phyloP scores from a whole-genome alignment of 768 basidiomycete genomes.

The Fibroporia radiculosa region DNA sequence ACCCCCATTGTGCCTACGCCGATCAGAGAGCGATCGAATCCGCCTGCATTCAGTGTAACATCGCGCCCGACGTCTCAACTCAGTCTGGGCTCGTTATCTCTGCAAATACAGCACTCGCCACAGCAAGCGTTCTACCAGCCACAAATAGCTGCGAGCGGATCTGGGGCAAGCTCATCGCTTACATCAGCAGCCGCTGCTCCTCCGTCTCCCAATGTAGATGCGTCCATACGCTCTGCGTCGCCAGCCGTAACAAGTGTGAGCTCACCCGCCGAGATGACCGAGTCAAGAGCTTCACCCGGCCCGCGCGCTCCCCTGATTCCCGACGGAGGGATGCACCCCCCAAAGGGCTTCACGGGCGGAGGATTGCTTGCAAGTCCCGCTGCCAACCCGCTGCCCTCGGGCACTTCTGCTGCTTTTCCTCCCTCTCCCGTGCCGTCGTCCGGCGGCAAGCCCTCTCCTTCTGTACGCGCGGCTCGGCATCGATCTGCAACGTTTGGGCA shows the following conservation, averaged over 20 bases:
- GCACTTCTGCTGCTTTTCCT: neutral
- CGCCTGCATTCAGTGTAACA: constrained; percentile 28
- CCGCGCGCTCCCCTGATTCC: constrained; percentile 14
- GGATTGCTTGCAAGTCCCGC: constrained; percentile 8
- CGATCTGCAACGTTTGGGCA: neutral
- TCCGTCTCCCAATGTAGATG: neutral
- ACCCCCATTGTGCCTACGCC: constrained; percentile 25
- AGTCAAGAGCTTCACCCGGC: no score
- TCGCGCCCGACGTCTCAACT: constrained; percentile 25
- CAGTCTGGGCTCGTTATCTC: constrained; percentile 14
- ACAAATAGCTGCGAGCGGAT: neutral
- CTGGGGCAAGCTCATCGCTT: neutral
- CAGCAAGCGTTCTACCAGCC: neutral
- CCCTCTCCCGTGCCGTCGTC: constrained; percentile 1
- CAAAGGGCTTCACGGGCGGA: constrained; percentile 20
- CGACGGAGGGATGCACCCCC: constrained; percentile 3
- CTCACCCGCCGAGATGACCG: neutral
- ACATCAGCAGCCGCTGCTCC: neutral
- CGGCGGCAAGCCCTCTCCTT: neutral
- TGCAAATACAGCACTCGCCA: neutral
- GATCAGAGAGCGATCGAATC: constrained; percentile 24
- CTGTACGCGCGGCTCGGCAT: neutral
- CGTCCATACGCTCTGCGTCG: neutral
- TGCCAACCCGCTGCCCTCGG: neutral
- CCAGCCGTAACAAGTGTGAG: neutral